Base-by-base conservation (phyloP, 148 eudicot genomes). In the Hydrangea macrophylla region DNA sequence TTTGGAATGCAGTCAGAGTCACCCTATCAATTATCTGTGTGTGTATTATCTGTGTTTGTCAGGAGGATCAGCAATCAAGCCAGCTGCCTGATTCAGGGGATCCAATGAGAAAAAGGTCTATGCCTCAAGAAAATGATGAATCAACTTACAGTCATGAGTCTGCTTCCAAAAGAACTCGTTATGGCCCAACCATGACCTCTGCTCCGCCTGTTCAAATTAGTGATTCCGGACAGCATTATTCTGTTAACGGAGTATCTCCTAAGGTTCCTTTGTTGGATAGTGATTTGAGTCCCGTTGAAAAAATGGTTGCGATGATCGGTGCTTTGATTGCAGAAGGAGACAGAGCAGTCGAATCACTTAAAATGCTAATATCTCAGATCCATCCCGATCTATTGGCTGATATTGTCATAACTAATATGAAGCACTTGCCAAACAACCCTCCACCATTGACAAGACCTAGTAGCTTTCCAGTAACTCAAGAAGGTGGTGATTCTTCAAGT, bases 281-380 rank as follows among this genome's bases (percentile, higher is more conserved):
- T 37, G 82, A 70, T 37, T 69, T 81, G 70, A 81, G 73, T 50
- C 96, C 98, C 39, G 81, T 87, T 63, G 99, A 90, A 67, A 91
- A 94, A 82, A 90, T 94, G 96, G 87, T 94, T 76, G 74, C 90
- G 67, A 78, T 90, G 83, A 94, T 90, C 73, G 93, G 91, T 78
- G 99, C 97, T 72, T 85, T 94, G 55, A 67, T 94, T 26, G 96
- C 92, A 37, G 97, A 94, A 87, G 95, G 96, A 28, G 98, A 94
- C 71, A 86, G 96, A 73, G 98, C 90, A 55, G 88, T 88, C 42
- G 85, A 90, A 58, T 88, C 96, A 44, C 83, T 94, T 70, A 92
- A 94, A 76, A 75, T 94, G 70, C 81, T 94, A 58, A 81, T 90
- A 62, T 80, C 90, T 75, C 81, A 84, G 67, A 86, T 94, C 54